Percentiles rank a stretch among this genome's conserved stretches.
Conservation (phyloP, 2,329 filamentous ascomycete genomes). For the Anthostomella pinea region DNA sequence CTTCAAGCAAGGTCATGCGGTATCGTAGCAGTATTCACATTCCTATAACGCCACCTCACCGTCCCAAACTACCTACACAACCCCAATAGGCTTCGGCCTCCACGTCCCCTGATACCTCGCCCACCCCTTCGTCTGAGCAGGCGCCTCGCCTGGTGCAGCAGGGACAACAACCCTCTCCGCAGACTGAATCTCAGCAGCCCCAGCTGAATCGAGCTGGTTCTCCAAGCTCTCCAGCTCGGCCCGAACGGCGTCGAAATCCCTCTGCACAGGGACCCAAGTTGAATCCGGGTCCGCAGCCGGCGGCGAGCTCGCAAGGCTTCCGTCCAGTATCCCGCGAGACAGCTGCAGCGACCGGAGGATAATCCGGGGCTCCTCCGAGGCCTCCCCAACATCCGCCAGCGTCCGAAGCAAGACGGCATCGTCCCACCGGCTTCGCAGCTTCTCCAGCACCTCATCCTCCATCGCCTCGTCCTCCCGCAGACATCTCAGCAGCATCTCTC, state of each 20-base stretch:
- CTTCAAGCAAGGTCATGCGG: no score
- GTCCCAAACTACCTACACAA: no score
- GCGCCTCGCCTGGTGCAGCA: constrained; percentile 9
- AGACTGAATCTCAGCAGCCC: constrained; percentile 4
- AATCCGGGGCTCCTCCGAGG: constrained; percentile 40
- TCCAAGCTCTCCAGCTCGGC: constrained; percentile 25
- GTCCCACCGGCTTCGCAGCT: constrained; percentile 36
- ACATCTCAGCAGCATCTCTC: constrained; percentile 37
- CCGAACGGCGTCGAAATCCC: constrained; percentile 22
- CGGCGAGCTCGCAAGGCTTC: constrained; percentile 13
- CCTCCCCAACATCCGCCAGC: constrained; percentile 39
- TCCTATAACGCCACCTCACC: no score
- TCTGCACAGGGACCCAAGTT: constrained; percentile 2
- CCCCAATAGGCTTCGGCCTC: constrained; percentile 58
- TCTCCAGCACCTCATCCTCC: constrained; percentile 20
- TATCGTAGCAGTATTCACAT: no score
- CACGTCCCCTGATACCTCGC: constrained; percentile 49
- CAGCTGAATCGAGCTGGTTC: constrained; percentile 20
- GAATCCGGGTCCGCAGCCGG: not conserved
- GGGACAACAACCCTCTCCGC: constrained; percentile 6
- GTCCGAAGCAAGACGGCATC: constrained; percentile 35
- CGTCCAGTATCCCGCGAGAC: constrained; percentile 38
- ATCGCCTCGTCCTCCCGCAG: constrained; percentile 29
- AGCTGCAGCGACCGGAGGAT: constrained; percentile 46
- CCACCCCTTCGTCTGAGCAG: constrained; percentile 40